Base-by-base conservation (phyloP, 805 yeast species). In the Clavispora fructus region DNA sequence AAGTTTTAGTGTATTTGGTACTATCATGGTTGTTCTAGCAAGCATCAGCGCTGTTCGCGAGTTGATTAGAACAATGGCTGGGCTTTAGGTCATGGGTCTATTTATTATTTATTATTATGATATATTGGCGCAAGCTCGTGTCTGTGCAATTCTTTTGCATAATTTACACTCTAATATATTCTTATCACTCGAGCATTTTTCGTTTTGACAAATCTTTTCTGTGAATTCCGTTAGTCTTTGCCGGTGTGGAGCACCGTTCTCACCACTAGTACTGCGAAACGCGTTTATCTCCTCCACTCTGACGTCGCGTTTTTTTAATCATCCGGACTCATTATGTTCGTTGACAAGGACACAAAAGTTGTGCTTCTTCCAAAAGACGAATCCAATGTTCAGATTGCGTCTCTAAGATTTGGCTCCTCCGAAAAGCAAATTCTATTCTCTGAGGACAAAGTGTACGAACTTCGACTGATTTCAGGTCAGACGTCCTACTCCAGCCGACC, bases 1-100 rank as follows among this genome's bases (percentile, higher is more conserved):
- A 56, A 75, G 86, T 50, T 87, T 87, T 63, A 80, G 83, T 17
- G 59, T 85, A 17, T 87, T 79, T 59, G 95, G 95, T 6, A 80
- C 90, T 0, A 60, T 80, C 13, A 81, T 87, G 87, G 80, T 87
- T 38, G 71, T 87, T 5, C 51, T 87, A 62, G 78, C 85, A 10
- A 81, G 86, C 41, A 79, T 87, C 35, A 70, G 67, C 0, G 65
- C 63, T 6, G 56, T 71, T 0, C 52, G 67, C 33, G 62, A 65
- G n/a, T 55, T 75, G 6, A 64, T 80, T 11, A 69, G 71, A 48
- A 54, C 59, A 3, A 67, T 74, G 69, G 86, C 73, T 16, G 82
- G 80, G 1, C 46, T 73, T 50, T 54, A 29, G 29, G 23, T 16
- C 9, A 19, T 26, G 16, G 14, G 19, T 14, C 19, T 40, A 40